A percentile compares a stretch with the other conserved stretches of the same genome.
phyloP scores from a whole-genome alignment of 352 stramenopile species.

The Pythium brachiatum region DNA sequence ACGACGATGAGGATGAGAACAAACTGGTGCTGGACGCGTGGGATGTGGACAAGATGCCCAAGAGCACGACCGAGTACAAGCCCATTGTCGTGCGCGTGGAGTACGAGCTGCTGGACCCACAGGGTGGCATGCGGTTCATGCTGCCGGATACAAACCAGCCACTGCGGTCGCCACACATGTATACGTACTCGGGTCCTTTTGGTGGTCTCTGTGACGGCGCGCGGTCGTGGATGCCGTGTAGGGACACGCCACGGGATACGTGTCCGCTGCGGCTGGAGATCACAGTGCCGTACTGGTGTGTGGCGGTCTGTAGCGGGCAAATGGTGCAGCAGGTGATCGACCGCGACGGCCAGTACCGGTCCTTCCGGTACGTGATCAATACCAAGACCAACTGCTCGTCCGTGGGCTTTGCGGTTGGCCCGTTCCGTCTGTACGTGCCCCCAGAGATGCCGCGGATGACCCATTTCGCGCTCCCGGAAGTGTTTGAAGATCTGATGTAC shows the following conservation, averaged over 20 bases:
- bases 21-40: constrained; percentile 59
- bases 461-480: constrained; percentile 78
- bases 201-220: constrained; percentile 78
- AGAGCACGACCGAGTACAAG: constrained; percentile 69
- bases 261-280: constrained; percentile 77
- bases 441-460: constrained; percentile 80
- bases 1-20: constrained; percentile 38
- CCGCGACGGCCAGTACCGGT: constrained; percentile 53
- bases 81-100: constrained; percentile 69
- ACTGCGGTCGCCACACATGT: constrained; percentile 80
- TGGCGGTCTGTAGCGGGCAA: constrained; percentile 78
- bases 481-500: constrained; percentile 74
- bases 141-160: constrained; percentile 68
- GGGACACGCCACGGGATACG: constrained; percentile 68
- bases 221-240: constrained; percentile 83
- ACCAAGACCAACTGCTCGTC: constrained; percentile 81
- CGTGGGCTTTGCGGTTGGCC: constrained; percentile 75
- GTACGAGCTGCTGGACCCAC: constrained; percentile 75
- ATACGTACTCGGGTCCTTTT: constrained; percentile 83
- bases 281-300: constrained; percentile 77
- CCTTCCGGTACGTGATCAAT: constrained; percentile 79
- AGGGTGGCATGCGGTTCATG: constrained; percentile 65
- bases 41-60: constrained; percentile 66
- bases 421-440: constrained; percentile 71
- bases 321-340: constrained; percentile 83